A percentile compares a stretch with the other conserved stretches of the same genome.
Conservation (phyloP, 2,329 filamentous ascomycete genomes). For the Pseudogymnoascus sp. region DNA sequence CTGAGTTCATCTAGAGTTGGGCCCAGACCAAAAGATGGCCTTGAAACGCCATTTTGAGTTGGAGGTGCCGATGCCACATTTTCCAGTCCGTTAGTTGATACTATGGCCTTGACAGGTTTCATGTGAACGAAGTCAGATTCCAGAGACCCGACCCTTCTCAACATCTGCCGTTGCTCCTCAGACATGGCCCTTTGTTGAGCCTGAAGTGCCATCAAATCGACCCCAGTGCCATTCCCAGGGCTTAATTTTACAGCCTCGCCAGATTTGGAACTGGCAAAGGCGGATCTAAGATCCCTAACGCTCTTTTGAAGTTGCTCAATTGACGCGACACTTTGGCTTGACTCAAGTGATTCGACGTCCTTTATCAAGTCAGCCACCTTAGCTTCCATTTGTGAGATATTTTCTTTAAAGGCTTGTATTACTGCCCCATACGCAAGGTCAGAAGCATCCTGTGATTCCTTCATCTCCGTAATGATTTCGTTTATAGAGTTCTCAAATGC, state of each 20-base stretch:
- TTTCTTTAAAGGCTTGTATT: not conserved
- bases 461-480: not conserved
- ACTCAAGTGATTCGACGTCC: not conserved
- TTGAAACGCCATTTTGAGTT: not conserved
- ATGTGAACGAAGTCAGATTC: not conserved
- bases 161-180: not conserved
- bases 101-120: not conserved
- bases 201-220: not conserved
- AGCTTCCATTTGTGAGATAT: not conserved
- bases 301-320: no score
- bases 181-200: not conserved
- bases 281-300: no score
- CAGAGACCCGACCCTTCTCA: not conserved
- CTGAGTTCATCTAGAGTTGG: not conserved
- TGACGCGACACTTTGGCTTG: not conserved
- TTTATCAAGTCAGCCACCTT: not conserved
- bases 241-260: no score
- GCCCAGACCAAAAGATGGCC: not conserved
- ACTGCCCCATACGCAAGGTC: not conserved
- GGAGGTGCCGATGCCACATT: not conserved
- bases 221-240: no score
- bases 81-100: not conserved
- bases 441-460: not conserved
- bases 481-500: not conserved
- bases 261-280: no score